These are phyloP conservation scores for Aureobasidium sp. DNA, from an alignment of 2,329 filamentous ascomycete species.

Conservation along the genomic window DNA sequence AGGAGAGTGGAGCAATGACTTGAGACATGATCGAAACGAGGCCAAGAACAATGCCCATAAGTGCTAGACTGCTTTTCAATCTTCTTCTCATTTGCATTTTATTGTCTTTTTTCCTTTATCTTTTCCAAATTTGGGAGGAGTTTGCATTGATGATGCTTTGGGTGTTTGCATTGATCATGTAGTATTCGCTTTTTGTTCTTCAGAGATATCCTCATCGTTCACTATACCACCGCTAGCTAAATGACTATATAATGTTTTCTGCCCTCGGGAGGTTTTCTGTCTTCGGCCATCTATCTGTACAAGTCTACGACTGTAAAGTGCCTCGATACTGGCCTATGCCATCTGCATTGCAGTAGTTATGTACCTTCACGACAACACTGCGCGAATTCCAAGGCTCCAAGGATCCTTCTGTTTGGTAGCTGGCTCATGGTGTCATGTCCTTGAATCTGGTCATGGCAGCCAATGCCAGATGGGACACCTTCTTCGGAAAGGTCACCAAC, in stretches of 20 bases:
- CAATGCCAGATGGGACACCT: neutral
- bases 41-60: neutral
- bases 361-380: neutral
- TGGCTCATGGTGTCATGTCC: neutral
- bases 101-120: neutral
- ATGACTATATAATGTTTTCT: neutral
- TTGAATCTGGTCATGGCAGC: neutral
- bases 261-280: neutral
- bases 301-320: neutral
- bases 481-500: neutral
- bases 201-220: neutral
- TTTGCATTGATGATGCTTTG: neutral
- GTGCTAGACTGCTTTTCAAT: neutral
- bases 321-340: neutral
- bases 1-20: slow-evolving; percentile 17
- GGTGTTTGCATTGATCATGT: neutral
- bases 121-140: neutral
- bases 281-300: neutral
- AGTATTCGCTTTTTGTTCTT: neutral
- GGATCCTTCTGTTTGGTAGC: neutral
- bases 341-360: neutral
- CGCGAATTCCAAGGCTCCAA: neutral
- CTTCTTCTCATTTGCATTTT: neutral
- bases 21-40: slow-evolving; percentile 5
- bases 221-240: neutral